Percentiles rank a stretch among this genome's conserved stretches.
Conservation (phyloP, 495 filamentous ascomycete species). For the Penicillium paxilli region DNA sequence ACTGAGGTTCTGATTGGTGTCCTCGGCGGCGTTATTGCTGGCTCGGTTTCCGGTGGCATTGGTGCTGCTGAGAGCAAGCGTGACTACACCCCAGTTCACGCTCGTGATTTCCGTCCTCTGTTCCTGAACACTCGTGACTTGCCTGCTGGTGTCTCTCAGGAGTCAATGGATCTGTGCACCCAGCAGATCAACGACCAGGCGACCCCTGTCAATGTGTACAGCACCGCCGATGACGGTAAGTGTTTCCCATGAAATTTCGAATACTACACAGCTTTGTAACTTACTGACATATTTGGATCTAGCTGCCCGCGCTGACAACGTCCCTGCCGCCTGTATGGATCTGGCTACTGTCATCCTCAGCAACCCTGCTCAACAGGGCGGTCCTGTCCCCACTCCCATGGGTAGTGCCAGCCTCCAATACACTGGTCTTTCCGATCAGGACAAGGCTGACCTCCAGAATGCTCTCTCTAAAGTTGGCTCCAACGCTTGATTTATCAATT, state of each 20-base stretch:
- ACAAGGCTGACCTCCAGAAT: not conserved
- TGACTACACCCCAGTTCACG: no score
- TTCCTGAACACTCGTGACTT: not conserved
- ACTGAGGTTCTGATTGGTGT: not conserved
- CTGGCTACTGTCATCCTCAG: slow-evolving; percentile 2
- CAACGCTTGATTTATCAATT: no score
- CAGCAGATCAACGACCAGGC: not conserved
- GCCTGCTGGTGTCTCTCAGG: slow-evolving; percentile 1
- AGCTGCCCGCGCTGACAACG: not conserved
- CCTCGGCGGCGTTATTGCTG: not conserved
- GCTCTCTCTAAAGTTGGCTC: no score
- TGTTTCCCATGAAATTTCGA: not conserved
- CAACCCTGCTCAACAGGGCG: slow-evolving; percentile 2
- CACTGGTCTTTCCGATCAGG: not conserved
- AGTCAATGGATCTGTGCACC: not conserved
- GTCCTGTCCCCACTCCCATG: slow-evolving; percentile 1
- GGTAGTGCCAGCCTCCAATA: not conserved
- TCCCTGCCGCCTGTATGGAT: slow-evolving; percentile 3
- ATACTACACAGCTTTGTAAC: no score
- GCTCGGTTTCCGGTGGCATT: not conserved
- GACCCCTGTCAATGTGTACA: not conserved
- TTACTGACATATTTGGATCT: not conserved
- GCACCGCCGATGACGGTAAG: not conserved
- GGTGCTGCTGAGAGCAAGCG: not conserved
- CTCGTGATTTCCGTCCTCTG: not conserved